Conservation (phyloP, 805 yeast species). For the Cyberlindnera euphorbiiphila region DNA sequence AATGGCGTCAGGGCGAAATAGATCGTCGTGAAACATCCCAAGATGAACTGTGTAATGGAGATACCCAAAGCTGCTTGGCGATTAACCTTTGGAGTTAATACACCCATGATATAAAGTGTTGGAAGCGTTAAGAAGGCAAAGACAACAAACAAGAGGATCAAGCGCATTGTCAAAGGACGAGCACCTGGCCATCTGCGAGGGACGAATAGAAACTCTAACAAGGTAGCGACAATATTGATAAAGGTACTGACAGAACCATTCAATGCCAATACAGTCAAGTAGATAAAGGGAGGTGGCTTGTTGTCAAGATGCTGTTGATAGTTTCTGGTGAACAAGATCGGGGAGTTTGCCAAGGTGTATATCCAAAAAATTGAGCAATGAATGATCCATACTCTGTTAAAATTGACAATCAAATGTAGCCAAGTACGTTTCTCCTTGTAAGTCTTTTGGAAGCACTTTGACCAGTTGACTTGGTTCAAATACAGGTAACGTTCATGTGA, state of each 20-base stretch:
- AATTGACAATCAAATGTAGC: slow-evolving; percentile 70
- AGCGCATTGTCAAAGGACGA: slow-evolving; percentile 48
- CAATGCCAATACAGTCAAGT: slow-evolving; percentile 55
- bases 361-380: slow-evolving; percentile 77
- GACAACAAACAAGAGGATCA: slow-evolving; percentile 38
- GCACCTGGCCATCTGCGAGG: slow-evolving; percentile 77
- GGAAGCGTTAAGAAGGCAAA: slow-evolving; percentile 49
- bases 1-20: slow-evolving; percentile 64
- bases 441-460: slow-evolving; percentile 65
- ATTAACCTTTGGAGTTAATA: slow-evolving; percentile 32
- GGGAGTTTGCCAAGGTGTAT: slow-evolving; percentile 64
- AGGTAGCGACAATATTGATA: slow-evolving; percentile 51
- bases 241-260: slow-evolving; percentile 63
- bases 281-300: slow-evolving; percentile 55
- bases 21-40: slow-evolving; percentile 50
- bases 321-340: slow-evolving; percentile 58
- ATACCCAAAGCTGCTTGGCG: slow-evolving; percentile 38
- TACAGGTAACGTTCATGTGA: slow-evolving; percentile 51
- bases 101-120: slow-evolving; percentile 44
- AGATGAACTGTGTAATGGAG: slow-evolving; percentile 50
- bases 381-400: slow-evolving; percentile 75
- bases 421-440: slow-evolving; percentile 72
- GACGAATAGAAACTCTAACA: slow-evolving; percentile 57
- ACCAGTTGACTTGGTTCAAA: slow-evolving; percentile 61
- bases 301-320: slow-evolving; percentile 52